phyloP scores from a whole-genome alignment of 179 eudicot species.

The Amaranthus tricolor region DNA sequence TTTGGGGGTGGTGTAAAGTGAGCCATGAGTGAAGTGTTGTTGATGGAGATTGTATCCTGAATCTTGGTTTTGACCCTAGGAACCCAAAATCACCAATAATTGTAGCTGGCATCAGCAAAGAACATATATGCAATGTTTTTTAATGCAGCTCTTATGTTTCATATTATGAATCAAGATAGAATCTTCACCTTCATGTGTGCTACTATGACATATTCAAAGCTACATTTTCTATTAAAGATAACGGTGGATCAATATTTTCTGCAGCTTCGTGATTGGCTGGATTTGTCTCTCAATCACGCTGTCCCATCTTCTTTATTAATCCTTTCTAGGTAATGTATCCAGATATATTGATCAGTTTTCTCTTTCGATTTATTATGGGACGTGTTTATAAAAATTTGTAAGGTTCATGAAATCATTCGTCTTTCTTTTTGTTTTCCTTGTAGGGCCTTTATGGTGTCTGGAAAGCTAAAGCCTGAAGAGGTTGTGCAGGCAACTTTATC shows the following conservation, averaged over 20 bases:
- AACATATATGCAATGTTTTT: neutral
- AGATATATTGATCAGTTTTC: neutral
- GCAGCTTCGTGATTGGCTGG: conserved; percentile 92
- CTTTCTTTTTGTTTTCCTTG: neutral
- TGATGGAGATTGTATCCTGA: no score
- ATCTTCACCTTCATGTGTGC: neutral
- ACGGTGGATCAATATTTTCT: conserved; percentile 13
- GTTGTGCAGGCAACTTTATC: conserved; percentile 84
- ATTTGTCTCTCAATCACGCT: conserved; percentile 78
- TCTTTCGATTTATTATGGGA: neutral
- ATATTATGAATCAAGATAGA: neutral
- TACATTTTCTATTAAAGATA: neutral
- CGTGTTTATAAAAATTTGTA: neutral
- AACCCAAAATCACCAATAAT: no score
- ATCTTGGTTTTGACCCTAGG: no score
- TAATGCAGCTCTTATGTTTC: neutral
- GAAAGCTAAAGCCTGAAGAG: conserved; percentile 78
- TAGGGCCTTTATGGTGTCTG: conserved; percentile 80
- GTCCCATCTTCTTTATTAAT: conserved; percentile 83
- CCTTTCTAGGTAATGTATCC: conserved; percentile 59
- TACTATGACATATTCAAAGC: neutral
- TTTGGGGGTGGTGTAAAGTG: no score
- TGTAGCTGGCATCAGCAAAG: neutral
- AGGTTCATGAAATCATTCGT: neutral
- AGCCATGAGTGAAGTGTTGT: no score